Evolutionary conservation across 306 rosid species (phyloP), one percentile per base, ranked within the genome.

Genomic region (Quercus variabilis): DNA sequence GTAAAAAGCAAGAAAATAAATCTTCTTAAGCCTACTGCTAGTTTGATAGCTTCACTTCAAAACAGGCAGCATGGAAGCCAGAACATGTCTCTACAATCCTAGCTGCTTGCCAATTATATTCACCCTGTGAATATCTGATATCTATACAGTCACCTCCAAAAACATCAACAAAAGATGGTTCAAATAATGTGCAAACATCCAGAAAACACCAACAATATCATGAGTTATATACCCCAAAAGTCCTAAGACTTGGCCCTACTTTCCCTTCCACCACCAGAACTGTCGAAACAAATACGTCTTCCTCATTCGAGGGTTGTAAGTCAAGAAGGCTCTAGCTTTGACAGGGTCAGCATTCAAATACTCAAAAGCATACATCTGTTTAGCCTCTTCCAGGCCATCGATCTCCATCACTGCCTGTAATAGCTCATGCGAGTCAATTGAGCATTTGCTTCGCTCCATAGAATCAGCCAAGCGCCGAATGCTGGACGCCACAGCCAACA

Each of bases 231-330:
- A 86, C 83, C 72, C 73, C 65, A 81, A 82, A 64, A 64, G 74
- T 63, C 49, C 57, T 74, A 43, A 69, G 74, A 57, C 35, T 55
- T 5, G 43, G 58, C 30, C 65, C 77, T 74, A 54, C 9, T 58
- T 25, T 85, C 82, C 89, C 83, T 89, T 89, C 93, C 96, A 89
- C 96, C 93, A 91, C 91, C 92, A 91, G 72, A 92, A 91, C 63
- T 78, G 93, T 67, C 84, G 89, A 82, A 87, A 92, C 74, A 92
- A 79, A 71, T 91, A 92, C 18, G 75, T 84, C 87, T 84, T 91
- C 85, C 96, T 85, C 93, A 89, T 90, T 23, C 87, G 86, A 46
- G 87, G 43, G 71, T 90, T 75, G 81, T 92, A 92, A 5, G 97
- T 88, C 86, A 92, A 43, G 77, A 92, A 89, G 43, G 96, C 93